phyloP scores from a whole-genome alignment of 805 yeast species.

The Cyberlindnera euphorbiae region DNA sequence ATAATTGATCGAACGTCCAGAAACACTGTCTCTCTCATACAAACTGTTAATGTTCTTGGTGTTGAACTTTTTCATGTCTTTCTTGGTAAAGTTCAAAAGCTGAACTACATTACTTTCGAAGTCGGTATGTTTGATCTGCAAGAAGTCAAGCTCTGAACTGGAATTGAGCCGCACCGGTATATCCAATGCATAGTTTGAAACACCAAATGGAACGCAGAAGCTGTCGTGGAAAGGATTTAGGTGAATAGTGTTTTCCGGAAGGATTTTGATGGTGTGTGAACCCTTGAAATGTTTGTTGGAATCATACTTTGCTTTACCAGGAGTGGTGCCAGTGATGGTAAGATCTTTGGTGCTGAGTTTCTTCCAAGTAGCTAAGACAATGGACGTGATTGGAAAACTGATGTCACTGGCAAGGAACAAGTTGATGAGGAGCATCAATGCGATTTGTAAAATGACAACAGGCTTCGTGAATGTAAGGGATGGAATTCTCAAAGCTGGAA shows the following conservation, averaged over 20 bases:
- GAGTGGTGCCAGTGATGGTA: constrained; percentile 44
- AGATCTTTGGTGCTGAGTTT: constrained; percentile 40
- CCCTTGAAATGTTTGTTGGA: constrained; percentile 65
- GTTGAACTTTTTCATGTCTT: constrained; percentile 43
- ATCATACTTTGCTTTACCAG: constrained; percentile 27
- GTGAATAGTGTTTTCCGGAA: constrained; percentile 87
- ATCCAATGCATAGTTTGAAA: constrained; percentile 28
- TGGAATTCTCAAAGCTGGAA: constrained; percentile 75
- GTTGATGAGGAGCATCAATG: constrained; percentile 43
- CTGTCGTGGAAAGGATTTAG: constrained; percentile 70
- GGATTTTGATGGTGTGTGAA: constrained; percentile 73
- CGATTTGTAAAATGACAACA: constrained; percentile 46
- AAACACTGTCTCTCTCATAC: constrained; percentile 24
- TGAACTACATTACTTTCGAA: constrained; percentile 44
- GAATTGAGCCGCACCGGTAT: constrained; percentile 82
- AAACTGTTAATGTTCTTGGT: constrained; percentile 17
- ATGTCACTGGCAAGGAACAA: constrained; percentile 49
- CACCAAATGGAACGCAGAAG: constrained; percentile 50
- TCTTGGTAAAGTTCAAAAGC: constrained; percentile 49
- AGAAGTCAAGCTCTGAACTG: constrained; percentile 60
- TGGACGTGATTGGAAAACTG: constrained; percentile 41
- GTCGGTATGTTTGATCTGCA: constrained; percentile 61
- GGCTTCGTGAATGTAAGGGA: constrained; percentile 60
- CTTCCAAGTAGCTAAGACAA: constrained; percentile 40
- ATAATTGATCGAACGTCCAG: constrained; percentile 41